A percentile compares a stretch with the other conserved stretches of the same genome.
These are phyloP conservation scores for Psilocybe cyanescens DNA, from an alignment of 768 basidiomycete species.

Conservation along the genomic window DNA sequence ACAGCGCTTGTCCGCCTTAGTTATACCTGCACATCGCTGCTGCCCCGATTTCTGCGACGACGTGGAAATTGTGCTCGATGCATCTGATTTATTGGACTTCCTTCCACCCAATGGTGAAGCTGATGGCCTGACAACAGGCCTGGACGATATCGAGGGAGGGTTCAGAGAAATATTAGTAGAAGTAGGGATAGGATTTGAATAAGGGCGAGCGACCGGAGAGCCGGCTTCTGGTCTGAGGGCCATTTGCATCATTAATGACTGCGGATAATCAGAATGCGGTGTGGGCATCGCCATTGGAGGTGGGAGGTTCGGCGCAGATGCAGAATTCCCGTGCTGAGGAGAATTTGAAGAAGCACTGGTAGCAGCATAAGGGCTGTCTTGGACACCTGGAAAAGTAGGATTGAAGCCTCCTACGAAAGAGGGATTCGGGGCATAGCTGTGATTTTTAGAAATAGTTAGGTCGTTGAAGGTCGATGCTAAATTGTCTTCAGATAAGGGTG, in stretches of 20 bases:
- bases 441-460: conserved; percentile 25
- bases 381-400: conserved; percentile 22
- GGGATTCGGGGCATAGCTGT: conserved; percentile 6
- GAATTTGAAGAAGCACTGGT: neutral
- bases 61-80: conserved; percentile 11
- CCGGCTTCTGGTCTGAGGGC: conserved; percentile 30
- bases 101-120: conserved; percentile 16
- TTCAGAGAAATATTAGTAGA: conserved; percentile 17
- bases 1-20: conserved; percentile 68
- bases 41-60: conserved; percentile 22
- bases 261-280: conserved; percentile 32
- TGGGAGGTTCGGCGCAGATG: conserved; percentile 23
- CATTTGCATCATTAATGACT: conserved; percentile 45
- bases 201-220: conserved; percentile 29
- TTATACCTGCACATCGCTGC: conserved; percentile 65
- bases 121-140: conserved; percentile 3
- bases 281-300: conserved; percentile 37
- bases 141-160: conserved; percentile 16
- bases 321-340: neutral
- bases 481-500: conserved; percentile 10
- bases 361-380: neutral
- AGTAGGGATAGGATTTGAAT: conserved; percentile 31
- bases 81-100: conserved; percentile 15
- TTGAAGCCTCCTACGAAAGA: conserved; percentile 58
- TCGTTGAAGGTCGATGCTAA: conserved; percentile 30